These are phyloP conservation scores for Suhomyces tanzawaensis DNA, from an alignment of 805 yeast species.

Conservation along the genomic window DNA sequence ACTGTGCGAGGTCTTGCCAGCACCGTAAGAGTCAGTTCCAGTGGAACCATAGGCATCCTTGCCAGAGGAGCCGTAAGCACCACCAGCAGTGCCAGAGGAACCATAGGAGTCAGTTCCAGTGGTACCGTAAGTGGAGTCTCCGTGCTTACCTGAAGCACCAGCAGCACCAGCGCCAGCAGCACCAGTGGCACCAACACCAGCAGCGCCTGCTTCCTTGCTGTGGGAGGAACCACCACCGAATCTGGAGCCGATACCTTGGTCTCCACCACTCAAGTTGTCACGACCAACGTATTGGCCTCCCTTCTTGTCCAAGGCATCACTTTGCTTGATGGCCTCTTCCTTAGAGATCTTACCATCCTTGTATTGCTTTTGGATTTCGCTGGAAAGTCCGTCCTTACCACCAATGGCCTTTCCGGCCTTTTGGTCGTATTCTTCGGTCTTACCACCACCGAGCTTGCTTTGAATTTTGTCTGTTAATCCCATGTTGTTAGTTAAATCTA, in stretches of 20 bases:
- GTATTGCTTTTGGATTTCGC: slow-evolving; percentile 27
- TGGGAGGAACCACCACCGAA: slow-evolving; percentile 14
- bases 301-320: slow-evolving; percentile 26
- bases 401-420: slow-evolving; percentile 30
- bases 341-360: slow-evolving; percentile 28
- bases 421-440: slow-evolving; percentile 25
- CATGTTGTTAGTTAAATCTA: too few relatives aligned
- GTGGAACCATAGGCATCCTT: slow-evolving; percentile 4
- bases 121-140: too few relatives aligned
- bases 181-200: slow-evolving; percentile 5
- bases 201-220: slow-evolving; percentile 5
- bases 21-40: slow-evolving; percentile 16
- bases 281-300: slow-evolving; percentile 11
- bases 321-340: slow-evolving; percentile 29
- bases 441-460: slow-evolving; percentile 29
- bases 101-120: slow-evolving; percentile 5
- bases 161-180: slow-evolving; percentile 11
- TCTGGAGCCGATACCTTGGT: slow-evolving; percentile 28
- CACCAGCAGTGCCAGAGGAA: slow-evolving; percentile 1
- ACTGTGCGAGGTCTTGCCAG: slow-evolving; percentile 3
- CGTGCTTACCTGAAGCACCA: too few relatives aligned
- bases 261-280: slow-evolving; percentile 18
- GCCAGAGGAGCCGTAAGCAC: slow-evolving; percentile 2
- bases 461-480: slow-evolving; percentile 38
- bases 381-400: slow-evolving; percentile 28